phyloP scores from a whole-genome alignment of 768 basidiomycete species.

The Mycena sanguinolenta region DNA sequence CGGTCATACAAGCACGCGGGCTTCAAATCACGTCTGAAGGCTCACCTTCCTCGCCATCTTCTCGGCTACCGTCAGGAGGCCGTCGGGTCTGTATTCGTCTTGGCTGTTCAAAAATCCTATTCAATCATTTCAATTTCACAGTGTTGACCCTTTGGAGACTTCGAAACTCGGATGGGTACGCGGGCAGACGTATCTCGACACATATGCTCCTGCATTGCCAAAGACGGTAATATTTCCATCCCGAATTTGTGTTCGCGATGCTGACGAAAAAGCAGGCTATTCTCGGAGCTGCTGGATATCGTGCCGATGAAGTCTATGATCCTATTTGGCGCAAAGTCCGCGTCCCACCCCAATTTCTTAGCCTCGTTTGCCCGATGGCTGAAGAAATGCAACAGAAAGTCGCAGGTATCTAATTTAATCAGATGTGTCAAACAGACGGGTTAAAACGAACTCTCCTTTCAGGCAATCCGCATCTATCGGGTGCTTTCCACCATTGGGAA shows the following conservation, averaged over 20 bases:
- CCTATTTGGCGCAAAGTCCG: constrained; percentile 42
- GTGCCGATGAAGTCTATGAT: constrained; percentile 40
- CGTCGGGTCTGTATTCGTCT: background rate
- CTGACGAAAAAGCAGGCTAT: constrained; percentile 38
- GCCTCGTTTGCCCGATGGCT: constrained; percentile 45
- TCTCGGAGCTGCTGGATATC: constrained; percentile 44
- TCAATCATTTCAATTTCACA: too few species aligned
- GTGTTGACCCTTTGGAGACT: background rate
- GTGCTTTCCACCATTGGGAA: constrained; percentile 42
- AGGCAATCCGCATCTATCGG: constrained; percentile 37
- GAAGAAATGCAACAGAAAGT: constrained; percentile 38
- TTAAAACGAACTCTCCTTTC: background rate
- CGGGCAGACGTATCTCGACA: constrained; percentile 16
- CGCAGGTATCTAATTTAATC: constrained; percentile 25
- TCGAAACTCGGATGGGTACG: constrained; percentile 9
- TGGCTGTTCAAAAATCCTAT: too few species aligned
- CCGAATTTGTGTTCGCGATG: background rate
- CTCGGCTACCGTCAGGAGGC: constrained; percentile 42
- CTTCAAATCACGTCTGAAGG: constrained; percentile 38
- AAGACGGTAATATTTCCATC: background rate
- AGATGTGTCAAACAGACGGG: too few species aligned
- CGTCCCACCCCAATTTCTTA: constrained; percentile 42
- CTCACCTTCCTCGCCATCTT: constrained; percentile 41
- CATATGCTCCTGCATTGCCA: constrained; percentile 13
- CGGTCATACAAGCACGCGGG: constrained; percentile 36